A percentile compares a stretch with the other conserved stretches of the same genome.
Conservation (phyloP, 257 asterid genomes). For the Penstemon newberryi region DNA sequence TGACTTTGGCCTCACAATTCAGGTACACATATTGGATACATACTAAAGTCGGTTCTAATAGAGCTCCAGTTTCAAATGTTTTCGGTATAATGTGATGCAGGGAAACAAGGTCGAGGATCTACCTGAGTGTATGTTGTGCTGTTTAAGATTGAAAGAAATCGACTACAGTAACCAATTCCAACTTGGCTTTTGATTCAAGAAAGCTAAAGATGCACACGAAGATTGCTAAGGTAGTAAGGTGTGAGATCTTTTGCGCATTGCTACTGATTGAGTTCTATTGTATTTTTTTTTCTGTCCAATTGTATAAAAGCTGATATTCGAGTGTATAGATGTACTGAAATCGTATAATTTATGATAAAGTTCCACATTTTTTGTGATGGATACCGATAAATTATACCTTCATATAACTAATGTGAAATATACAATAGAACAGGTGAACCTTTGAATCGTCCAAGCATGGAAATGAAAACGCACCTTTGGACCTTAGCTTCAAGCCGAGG, state of each 20-base stretch:
- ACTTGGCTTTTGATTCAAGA: constrained; percentile 49
- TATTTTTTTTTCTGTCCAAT: constrained; percentile 19
- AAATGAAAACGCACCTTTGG: constrained; percentile 34
- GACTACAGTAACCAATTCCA: constrained; percentile 59
- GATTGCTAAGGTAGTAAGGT: constrained; percentile 18
- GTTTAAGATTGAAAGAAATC: constrained; percentile 73
- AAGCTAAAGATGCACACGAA: constrained; percentile 1
- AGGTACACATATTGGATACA: constrained; percentile 46
- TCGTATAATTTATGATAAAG: constrained; percentile 15
- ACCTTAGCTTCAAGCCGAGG: constrained; percentile 33
- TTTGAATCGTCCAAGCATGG: constrained; percentile 36
- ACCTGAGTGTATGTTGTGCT: constrained; percentile 81
- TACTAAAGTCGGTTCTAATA: background rate
- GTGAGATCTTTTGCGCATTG: constrained; percentile 3
- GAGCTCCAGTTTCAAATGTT: constrained; percentile 13
- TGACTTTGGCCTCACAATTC: constrained; percentile 92
- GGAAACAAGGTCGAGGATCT: constrained; percentile 87
- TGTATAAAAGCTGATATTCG: constrained; percentile 29
- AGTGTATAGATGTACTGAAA: constrained; percentile 38
- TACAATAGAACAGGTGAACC: background rate
- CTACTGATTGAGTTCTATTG: constrained; percentile 18
- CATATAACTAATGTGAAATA: background rate
- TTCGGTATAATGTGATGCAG: constrained; percentile 42
- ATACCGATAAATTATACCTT: constrained; percentile 4
- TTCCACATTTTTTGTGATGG: constrained; percentile 19